phyloP scores from a whole-genome alignment of 2,329 filamentous ascomycete species.

The Gyromitra esculenta region DNA sequence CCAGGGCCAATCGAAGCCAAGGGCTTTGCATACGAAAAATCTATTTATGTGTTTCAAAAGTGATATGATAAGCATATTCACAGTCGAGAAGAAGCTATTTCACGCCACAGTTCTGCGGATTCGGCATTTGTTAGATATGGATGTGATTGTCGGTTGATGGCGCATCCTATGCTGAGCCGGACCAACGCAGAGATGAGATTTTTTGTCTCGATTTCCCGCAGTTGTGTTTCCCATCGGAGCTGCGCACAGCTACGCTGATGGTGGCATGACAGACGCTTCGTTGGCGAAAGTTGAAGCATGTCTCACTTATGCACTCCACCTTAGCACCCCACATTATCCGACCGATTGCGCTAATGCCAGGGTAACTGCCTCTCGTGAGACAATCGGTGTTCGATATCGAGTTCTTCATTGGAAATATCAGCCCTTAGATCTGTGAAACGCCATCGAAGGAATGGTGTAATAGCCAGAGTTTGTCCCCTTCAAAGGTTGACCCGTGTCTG shows the following conservation, averaged over 20 bases:
- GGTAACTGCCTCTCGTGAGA: background rate
- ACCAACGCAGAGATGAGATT: background rate
- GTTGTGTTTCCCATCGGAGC: background rate
- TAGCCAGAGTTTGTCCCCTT: background rate
- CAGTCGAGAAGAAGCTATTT: too few species aligned
- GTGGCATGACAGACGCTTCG: background rate
- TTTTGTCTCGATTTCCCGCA: background rate
- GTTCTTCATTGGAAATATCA: background rate
- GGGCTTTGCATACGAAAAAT: background rate
- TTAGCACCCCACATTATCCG: background rate
- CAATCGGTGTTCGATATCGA: background rate
- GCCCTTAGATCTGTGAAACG: background rate
- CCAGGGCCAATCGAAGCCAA: background rate
- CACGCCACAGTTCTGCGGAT: background rate
- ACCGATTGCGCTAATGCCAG: background rate
- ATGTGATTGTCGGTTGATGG: too few species aligned
- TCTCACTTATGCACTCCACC: background rate
- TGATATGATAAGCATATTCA: too few species aligned
- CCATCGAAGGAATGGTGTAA: background rate
- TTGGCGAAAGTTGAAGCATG: background rate
- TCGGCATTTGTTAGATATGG: background rate
- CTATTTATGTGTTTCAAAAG: background rate
- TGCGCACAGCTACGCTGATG: background rate
- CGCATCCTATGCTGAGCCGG: too few species aligned
- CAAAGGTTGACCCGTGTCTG: background rate